Conservation (phyloP, 495 filamentous ascomycete species). For the Penicillium turbatum region DNA sequence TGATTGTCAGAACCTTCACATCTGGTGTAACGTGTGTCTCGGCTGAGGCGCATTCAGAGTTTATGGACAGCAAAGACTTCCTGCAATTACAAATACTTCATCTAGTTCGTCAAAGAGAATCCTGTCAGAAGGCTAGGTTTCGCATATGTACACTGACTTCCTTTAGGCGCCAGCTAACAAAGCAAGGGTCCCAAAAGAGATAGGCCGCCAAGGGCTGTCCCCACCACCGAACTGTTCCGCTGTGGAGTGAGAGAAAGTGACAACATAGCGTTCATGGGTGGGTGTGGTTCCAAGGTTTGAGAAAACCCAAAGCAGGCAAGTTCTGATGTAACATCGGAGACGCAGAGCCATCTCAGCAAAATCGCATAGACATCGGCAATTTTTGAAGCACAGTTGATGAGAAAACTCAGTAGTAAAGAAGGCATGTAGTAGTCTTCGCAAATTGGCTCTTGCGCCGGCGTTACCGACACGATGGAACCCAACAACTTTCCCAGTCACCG, state of each 20-base stretch:
- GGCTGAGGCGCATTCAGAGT: background rate
- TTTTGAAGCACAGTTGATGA: background rate
- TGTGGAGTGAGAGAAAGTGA: background rate
- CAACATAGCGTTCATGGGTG: background rate
- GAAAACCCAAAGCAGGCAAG: background rate
- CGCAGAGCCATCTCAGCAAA: background rate
- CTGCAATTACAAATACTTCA: background rate
- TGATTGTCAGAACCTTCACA: background rate
- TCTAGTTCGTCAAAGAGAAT: background rate
- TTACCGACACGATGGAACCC: constrained; percentile 28
- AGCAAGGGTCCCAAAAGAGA: background rate
- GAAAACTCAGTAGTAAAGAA: background rate
- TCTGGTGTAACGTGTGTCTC: constrained; percentile 3
- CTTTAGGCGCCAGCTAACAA: background rate
- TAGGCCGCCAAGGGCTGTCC: background rate
- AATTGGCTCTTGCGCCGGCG: constrained; percentile 19
- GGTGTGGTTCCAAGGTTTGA: background rate
- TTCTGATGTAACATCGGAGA: background rate
- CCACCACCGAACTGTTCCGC: background rate
- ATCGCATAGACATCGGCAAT: background rate
- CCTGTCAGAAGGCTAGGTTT: background rate
- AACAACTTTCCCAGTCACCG: constrained; percentile 22
- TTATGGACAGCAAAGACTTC: background rate
- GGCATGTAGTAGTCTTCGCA: background rate
- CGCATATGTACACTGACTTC: background rate